phyloP scores from a whole-genome alignment of 2,329 filamentous ascomycete genomes.

The Claviceps quebecensis region DNA sequence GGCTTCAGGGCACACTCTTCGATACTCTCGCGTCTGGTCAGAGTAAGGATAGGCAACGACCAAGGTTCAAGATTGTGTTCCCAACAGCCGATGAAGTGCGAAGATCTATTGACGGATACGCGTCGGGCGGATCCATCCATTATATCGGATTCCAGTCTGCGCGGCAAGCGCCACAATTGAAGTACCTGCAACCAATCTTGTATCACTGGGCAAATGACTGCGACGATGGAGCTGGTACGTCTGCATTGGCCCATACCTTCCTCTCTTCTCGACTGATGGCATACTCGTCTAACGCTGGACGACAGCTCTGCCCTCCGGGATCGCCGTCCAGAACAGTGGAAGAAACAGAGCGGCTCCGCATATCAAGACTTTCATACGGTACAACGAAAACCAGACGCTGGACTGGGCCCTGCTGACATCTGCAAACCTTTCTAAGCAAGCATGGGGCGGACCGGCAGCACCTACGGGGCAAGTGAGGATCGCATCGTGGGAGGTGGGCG shows the following conservation, averaged over 20 bases:
- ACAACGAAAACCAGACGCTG: slow-evolving; percentile 34
- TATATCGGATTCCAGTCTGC: slow-evolving; percentile 54
- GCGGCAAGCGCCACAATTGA: slow-evolving; percentile 59
- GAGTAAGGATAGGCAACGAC: slow-evolving; percentile 13
- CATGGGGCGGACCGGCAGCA: slow-evolving; percentile 59
- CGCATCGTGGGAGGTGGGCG: slow-evolving; percentile 72
- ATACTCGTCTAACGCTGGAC: background rate
- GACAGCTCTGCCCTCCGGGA: slow-evolving; percentile 15
- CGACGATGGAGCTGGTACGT: slow-evolving; percentile 15
- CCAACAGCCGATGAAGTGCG: slow-evolving; percentile 70
- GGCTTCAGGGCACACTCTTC: slow-evolving; percentile 56
- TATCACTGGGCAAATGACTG: slow-evolving; percentile 62
- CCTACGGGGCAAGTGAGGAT: slow-evolving; percentile 50
- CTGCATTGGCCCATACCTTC: background rate
- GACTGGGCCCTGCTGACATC: slow-evolving; percentile 82
- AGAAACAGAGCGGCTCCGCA: slow-evolving; percentile 65
- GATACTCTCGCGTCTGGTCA: slow-evolving; percentile 26
- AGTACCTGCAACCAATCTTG: slow-evolving; percentile 55
- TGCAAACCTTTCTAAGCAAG: slow-evolving; percentile 84
- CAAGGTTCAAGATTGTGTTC: slow-evolving; percentile 60
- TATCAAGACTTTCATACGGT: slow-evolving; percentile 79
- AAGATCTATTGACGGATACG: slow-evolving; percentile 62
- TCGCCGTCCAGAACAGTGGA: slow-evolving; percentile 33
- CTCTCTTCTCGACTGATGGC: background rate
- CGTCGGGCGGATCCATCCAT: slow-evolving; percentile 66